Base-by-base conservation (phyloP, 2,329 filamentous ascomycete genomes). In the Cadophora luteo-olivacea region DNA sequence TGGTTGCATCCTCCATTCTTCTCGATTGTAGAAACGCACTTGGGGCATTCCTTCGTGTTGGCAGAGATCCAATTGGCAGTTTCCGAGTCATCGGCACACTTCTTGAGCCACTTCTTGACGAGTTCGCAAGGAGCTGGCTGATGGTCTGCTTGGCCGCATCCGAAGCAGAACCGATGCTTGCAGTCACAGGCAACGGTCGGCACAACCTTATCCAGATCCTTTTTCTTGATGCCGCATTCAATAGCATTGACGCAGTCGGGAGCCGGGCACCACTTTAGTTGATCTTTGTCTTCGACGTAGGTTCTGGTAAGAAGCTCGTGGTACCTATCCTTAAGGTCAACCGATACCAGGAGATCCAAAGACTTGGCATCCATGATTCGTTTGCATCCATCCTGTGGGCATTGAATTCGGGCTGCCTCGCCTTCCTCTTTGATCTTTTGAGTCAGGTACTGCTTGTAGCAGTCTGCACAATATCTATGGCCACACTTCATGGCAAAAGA, bases 41-140 rank as follows among this genome's bases (percentile, higher is more conserved):
- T 96, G 0, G 96, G 95, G 72, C 96, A 99, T 79, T 99, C 96
- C 79, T 99, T 99, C 1, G 96, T 99, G 79, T 99, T 97, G 58
- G 96, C 96, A 0, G 95, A 97, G 71, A 99, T 99, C 96, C 96
- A 99, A 80, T 99, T 99, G 4, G 96, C 95, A 0, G 96, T 99
- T 80, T 99, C 96, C 0, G 93, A 97, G 77, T 99, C 96, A 78
- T 99, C 96, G 67, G 96, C 96, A 78, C 96, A 99, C 79, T 99
- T 99, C 84, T 97, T 97, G 14, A 99, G 81, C 96, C 96, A 99
- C 78, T 88, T 91, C 85, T 96, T 97, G 63, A 98, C 95, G 63
- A 99, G 82, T 32, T 89, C 86, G 79, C 96, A 99, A 0, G 96
- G 95, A 3, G 95, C 92, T 3, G 96, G 96, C 77, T 97, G 95